phyloP scores from a whole-genome alignment of 306 rosid genomes.

The Adenanthera pavonina region DNA sequence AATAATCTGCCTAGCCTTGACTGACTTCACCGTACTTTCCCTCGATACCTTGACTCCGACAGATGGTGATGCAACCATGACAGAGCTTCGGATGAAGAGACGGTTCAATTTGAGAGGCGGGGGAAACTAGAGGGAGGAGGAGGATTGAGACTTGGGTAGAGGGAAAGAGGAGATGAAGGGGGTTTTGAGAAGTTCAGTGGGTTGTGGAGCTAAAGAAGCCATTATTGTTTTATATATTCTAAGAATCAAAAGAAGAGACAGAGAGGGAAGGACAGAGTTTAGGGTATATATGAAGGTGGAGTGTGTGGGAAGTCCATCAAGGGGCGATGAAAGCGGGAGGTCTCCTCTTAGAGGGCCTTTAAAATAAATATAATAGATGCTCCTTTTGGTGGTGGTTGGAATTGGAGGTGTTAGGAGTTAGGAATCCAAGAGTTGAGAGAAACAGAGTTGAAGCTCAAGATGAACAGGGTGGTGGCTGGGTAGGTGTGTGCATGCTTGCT shows the following conservation, averaged over 20 bases:
- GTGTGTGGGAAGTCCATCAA: constrained; percentile 76
- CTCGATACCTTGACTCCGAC: constrained; percentile 36
- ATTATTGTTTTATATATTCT: constrained; percentile 29
- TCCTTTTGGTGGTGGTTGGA: constrained; percentile 18
- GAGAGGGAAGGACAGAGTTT: background rate
- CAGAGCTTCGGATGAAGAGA: constrained; percentile 55
- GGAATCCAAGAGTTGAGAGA: background rate
- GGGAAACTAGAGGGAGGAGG: constrained; percentile 35
- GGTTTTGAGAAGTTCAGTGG: constrained; percentile 52
- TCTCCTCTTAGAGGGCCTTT: background rate
- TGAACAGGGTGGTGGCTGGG: background rate
- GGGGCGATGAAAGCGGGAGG: constrained; percentile 69
- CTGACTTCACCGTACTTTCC: constrained; percentile 66
- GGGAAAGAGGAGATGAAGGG: constrained; percentile 50
- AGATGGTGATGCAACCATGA: constrained; percentile 50
- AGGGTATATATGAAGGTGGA: constrained; percentile 24
- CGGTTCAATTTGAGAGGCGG: constrained; percentile 24
- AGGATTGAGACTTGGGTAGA: constrained; percentile 32
- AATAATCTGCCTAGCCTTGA: constrained; percentile 92
- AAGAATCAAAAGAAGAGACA: background rate
- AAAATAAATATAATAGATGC: background rate
- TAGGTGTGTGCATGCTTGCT: background rate
- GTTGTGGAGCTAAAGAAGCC: constrained; percentile 66
- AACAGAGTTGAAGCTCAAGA: background rate
- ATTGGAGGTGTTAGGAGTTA: background rate